Conservation (phyloP, 257 asterid species). For the Osmanthus fragrans region DNA sequence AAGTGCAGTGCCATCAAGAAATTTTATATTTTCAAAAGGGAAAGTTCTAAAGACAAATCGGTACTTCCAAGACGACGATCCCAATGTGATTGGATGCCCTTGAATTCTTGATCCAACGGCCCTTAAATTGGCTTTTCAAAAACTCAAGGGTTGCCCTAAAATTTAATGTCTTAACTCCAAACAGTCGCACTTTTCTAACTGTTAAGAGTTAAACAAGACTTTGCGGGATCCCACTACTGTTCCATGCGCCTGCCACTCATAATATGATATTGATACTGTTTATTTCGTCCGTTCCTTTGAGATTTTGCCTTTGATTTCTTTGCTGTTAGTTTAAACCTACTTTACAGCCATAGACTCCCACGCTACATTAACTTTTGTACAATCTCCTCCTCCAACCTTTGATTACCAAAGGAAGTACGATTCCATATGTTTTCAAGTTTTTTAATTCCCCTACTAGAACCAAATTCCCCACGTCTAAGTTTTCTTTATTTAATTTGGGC, state of each 20-base stretch:
- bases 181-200: conserved; percentile 14
- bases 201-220: conserved; percentile 3
- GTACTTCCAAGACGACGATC: neutral
- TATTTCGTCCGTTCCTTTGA: conserved; percentile 26
- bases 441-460: too few relatives aligned
- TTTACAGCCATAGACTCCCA: conserved; percentile 35
- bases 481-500: too few relatives aligned
- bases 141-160: conserved; percentile 40
- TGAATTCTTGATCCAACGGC: neutral
- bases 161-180: neutral
- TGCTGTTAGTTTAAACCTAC: conserved; percentile 18
- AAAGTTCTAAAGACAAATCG: neutral
- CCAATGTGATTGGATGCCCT: neutral
- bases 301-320: conserved; percentile 21
- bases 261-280: conserved; percentile 20
- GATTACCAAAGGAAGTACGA: neutral
- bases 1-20: too few relatives aligned
- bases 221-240: neutral
- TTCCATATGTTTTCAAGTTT: neutral
- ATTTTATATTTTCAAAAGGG: neutral
- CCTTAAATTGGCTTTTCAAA: conserved; percentile 39
- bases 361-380: neutral
- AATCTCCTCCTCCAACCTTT: neutral
- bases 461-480: too few relatives aligned
- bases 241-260: conserved; percentile 13